Conservation (phyloP, 495 filamentous ascomycete genomes). For the Saxispiralis lemnorum region DNA sequence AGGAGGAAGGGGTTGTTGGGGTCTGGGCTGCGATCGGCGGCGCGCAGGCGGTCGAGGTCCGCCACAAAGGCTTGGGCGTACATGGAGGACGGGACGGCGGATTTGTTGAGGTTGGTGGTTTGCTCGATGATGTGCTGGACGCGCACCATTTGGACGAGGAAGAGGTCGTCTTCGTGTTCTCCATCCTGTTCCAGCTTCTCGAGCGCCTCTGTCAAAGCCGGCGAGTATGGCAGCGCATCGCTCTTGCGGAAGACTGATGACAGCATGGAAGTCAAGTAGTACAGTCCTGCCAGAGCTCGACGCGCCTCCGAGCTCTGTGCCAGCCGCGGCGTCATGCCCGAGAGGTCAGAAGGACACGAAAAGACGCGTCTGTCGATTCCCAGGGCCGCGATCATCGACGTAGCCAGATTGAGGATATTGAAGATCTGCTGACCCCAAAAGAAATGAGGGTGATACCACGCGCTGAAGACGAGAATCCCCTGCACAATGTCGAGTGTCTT, state of each 20-base stretch:
- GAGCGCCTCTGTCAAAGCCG: slow-evolving; percentile 36
- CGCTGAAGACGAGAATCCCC: slow-evolving; percentile 27
- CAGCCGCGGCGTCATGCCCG: too few species aligned
- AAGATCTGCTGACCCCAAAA: slow-evolving; percentile 23
- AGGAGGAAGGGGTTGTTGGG: slow-evolving; percentile 2
- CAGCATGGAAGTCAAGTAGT: slow-evolving; percentile 22
- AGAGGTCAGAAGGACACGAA: too few species aligned
- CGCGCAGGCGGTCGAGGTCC: slow-evolving; percentile 20
- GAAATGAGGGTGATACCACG: slow-evolving; percentile 12
- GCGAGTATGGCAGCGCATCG: slow-evolving; percentile 34
- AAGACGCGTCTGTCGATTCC: slow-evolving; percentile 31
- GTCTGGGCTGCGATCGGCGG: slow-evolving; percentile 1
- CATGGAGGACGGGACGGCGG: slow-evolving; percentile 20
- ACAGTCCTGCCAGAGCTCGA: slow-evolving; percentile 36
- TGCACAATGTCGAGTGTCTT: slow-evolving; percentile 38
- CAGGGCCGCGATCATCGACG: slow-evolving; percentile 35
- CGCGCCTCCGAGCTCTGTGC: slow-evolving; percentile 3
- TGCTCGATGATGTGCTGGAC: slow-evolving; percentile 26
- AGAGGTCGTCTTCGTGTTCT: slow-evolving; percentile 33
- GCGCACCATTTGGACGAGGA: slow-evolving; percentile 31
- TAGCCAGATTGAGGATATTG: slow-evolving; percentile 32
- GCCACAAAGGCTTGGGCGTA: slow-evolving; percentile 30
- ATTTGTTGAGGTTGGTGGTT: slow-evolving; percentile 19
- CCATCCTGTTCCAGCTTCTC: slow-evolving; percentile 26
- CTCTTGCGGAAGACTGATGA: slow-evolving; percentile 30